Conservation (phyloP, 129 eudicot species). For the Pittosporum tobira region DNA sequence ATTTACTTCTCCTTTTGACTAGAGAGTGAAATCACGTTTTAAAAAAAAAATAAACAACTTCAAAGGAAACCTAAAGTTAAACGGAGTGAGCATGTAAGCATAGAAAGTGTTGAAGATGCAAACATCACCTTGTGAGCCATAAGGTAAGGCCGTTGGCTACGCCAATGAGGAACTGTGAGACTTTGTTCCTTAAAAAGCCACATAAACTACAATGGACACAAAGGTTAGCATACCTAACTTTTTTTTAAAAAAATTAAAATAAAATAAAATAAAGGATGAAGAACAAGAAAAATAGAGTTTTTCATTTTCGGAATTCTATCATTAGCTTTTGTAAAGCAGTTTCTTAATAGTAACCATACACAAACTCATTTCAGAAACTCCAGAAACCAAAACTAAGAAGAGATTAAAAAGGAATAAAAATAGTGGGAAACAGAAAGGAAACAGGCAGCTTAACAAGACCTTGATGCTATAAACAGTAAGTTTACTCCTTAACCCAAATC, state of each 20-base stretch:
- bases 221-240: no score
- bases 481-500: neutral
- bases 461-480: neutral
- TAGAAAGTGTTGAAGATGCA: neutral
- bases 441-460: neutral
- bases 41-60: no score
- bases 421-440: neutral
- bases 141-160: slow-evolving; percentile 74
- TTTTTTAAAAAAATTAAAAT: no score
- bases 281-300: no score
- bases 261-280: no score
- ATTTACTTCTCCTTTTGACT: no score
- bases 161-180: slow-evolving; percentile 74
- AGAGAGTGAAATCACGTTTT: no score
- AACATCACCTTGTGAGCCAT: slow-evolving; percentile 65
- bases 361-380: neutral
- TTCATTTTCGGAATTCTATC: no score
- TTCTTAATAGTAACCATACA: neutral
- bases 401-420: no score
- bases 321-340: neutral
- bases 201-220: slow-evolving; percentile 55
- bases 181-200: slow-evolving; percentile 81
- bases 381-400: no score
- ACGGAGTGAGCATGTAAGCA: neutral
- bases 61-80: neutral